Percentiles rank a stretch among this genome's conserved stretches.
These are phyloP conservation scores for Globisporangium irregulare DNA, from an alignment of 352 stramenopile genomes.

Conservation along the genomic window DNA sequence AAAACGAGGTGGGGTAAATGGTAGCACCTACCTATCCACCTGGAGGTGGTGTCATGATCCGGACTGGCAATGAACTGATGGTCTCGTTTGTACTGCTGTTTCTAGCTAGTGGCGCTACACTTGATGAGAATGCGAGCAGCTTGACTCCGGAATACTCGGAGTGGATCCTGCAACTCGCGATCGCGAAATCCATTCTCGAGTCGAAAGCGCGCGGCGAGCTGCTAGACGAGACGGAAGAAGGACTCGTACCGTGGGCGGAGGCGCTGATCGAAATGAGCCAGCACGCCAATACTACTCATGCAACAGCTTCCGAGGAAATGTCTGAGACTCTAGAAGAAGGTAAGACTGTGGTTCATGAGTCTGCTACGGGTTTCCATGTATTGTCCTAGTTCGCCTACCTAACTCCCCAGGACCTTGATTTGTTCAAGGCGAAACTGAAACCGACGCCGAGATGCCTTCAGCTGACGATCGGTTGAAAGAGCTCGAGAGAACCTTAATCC, in stretches of 20 bases:
- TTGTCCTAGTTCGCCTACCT: background rate
- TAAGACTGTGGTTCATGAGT: background rate
- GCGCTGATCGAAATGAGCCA: constrained; percentile 55
- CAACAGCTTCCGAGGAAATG: background rate
- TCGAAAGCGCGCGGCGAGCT: constrained; percentile 50
- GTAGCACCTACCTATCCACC: background rate
- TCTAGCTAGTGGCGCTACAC: constrained; percentile 8
- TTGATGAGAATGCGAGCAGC: background rate
- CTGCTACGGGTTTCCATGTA: background rate
- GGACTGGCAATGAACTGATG: no score
- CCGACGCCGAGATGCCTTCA: background rate
- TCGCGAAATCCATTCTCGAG: constrained; percentile 69
- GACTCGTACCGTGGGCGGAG: constrained; percentile 59
- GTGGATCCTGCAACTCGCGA: constrained; percentile 63
- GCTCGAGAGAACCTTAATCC: constrained; percentile 54
- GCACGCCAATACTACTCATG: constrained; percentile 3
- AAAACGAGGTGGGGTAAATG: constrained; percentile 26
- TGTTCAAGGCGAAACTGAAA: constrained; percentile 6
- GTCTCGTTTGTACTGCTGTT: background rate
- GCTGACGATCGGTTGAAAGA: constrained; percentile 31
- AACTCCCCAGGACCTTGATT: background rate
- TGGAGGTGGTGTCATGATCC: no score
- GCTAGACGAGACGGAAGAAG: constrained; percentile 52
- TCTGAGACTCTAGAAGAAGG: background rate
- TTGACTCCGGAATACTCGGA: constrained; percentile 31